phyloP scores from a whole-genome alignment of 768 basidiomycete genomes.

The Hydnum rufescens region DNA sequence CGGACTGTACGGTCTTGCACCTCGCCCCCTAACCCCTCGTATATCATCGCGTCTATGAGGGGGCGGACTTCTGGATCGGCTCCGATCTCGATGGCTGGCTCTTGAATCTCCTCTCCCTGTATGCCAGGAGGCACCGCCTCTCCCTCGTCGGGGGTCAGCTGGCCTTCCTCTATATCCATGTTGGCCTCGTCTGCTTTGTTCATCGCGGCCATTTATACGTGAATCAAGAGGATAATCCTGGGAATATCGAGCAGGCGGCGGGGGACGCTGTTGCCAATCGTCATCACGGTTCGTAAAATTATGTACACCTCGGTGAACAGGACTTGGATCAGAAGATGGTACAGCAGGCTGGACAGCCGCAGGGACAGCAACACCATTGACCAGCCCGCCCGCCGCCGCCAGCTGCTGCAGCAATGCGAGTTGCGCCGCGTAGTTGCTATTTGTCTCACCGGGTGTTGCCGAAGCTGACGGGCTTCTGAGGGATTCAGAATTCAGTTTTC shows the following conservation, averaged over 20 bases:
- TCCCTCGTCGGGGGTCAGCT: slow-evolving; percentile 28
- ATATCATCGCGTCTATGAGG: slow-evolving; percentile 24
- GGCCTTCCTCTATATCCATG: background rate
- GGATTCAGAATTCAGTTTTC: too few relatives aligned
- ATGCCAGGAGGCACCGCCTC: slow-evolving; percentile 33
- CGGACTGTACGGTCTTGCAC: slow-evolving; percentile 39
- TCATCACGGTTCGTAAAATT: background rate
- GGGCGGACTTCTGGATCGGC: slow-evolving; percentile 58
- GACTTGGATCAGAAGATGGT: slow-evolving; percentile 5
- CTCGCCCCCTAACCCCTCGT: slow-evolving; percentile 22
- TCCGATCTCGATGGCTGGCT: slow-evolving; percentile 25
- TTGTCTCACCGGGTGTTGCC: background rate
- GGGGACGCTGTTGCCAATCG: too few relatives aligned
- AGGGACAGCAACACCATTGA: slow-evolving; percentile 9
- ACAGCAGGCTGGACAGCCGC: slow-evolving; percentile 14
- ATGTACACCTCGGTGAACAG: slow-evolving; percentile 6
- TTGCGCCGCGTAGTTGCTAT: slow-evolving; percentile 17
- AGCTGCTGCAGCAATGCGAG: slow-evolving; percentile 61
- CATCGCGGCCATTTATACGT: too few relatives aligned
- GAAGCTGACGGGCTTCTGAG: background rate
- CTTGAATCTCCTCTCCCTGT: slow-evolving; percentile 24
- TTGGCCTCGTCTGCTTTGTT: background rate
- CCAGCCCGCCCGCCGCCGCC: slow-evolving; percentile 26
- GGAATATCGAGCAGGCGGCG: too few relatives aligned
- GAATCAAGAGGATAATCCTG: too few relatives aligned